phyloP scores from a whole-genome alignment of 768 basidiomycete genomes.

The Trametes cinnabarina region DNA sequence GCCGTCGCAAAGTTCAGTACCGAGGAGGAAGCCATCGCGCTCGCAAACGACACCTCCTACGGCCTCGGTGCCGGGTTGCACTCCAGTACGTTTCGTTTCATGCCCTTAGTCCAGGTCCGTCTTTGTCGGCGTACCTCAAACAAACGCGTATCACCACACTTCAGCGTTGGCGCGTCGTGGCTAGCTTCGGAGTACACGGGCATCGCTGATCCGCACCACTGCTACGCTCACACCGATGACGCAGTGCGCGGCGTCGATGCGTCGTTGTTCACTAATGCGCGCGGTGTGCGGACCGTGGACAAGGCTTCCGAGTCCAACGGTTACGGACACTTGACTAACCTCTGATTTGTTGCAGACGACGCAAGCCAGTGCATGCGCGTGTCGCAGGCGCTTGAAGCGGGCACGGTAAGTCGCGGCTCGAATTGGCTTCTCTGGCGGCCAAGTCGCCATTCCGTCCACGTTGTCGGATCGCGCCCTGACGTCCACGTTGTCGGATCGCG shows the following conservation, averaged over 20 bases:
- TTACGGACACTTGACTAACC: constrained; percentile 7
- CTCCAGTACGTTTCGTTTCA: constrained; percentile 54
- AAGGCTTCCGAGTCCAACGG: not conserved
- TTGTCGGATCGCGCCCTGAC: not conserved
- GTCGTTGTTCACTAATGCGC: not conserved
- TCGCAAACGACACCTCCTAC: constrained; percentile 88
- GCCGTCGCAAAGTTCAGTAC: constrained; percentile 79
- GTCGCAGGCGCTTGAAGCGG: constrained; percentile 81
- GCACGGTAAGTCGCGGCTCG: constrained; percentile 56
- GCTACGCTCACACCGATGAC: not conserved
- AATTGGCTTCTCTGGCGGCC: not conserved
- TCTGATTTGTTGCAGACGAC: constrained; percentile 48
- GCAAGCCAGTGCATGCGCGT: constrained; percentile 89
- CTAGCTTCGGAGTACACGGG: too few species aligned
- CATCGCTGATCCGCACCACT: not conserved
- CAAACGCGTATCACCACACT: too few species aligned
- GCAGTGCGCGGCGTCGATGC: not conserved
- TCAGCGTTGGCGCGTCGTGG: too few species aligned
- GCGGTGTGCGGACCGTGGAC: not conserved
- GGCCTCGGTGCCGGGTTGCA: constrained; percentile 92
- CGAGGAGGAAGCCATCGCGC: constrained; percentile 79
- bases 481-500: not conserved
- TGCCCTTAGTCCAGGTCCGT: not conserved
- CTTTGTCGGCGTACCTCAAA: not conserved
- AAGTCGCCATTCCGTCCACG: not conserved